Conservation (phyloP, 306 rosid genomes). For the Canavalia ensiformis region DNA sequence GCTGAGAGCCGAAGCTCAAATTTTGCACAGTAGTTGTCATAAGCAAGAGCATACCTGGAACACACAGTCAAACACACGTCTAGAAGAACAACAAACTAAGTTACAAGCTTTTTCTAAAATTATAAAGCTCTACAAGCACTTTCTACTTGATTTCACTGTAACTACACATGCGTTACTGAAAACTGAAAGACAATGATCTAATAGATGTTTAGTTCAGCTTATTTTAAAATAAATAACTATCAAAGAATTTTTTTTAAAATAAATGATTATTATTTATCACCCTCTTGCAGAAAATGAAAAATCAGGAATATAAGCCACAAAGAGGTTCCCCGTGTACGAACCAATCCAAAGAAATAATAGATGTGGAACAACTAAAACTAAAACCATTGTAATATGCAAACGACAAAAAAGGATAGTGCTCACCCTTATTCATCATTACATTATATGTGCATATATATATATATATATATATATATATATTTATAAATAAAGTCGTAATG, state of each 20-base stretch:
- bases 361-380: not conserved
- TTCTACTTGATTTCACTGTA: not conserved
- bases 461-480: no score
- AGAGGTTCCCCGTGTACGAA: not conserved
- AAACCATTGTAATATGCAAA: constrained; percentile 1
- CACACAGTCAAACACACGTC: not conserved
- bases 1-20: not conserved
- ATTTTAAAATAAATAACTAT: no score
- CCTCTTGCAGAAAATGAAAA: not conserved
- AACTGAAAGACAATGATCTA: not conserved
- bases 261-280: no score
- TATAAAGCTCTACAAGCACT: not conserved
- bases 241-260: no score
- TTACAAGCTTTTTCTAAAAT: not conserved
- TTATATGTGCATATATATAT: no score
- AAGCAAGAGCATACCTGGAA: not conserved
- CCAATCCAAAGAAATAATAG: not conserved
- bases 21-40: not conserved
- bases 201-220: no score
- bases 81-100: not conserved
- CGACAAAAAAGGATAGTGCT: not conserved
- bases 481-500: no score
- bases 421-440: no score
- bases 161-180: not conserved
- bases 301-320: not conserved